Base-by-base conservation (phyloP, 73 alveolate genomes). In the Blepharisma stoltei region DNA sequence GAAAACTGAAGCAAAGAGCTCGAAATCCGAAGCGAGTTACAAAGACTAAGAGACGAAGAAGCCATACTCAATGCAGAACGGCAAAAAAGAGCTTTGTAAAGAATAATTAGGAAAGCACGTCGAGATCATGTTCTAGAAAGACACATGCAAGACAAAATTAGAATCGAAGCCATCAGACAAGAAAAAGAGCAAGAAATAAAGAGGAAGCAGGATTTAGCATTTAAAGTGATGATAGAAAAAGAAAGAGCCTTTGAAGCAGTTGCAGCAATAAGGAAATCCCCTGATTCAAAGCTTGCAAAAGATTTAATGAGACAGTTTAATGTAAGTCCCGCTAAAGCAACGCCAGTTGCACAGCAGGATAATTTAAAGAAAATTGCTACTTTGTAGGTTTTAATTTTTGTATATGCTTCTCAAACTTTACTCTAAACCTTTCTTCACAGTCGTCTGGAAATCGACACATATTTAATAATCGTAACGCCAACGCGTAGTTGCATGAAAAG, bases 141-240 rank as follows among this genome's bases (percentile, higher is more conserved):
- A 25, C 73, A 60, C 46, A 14, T 60, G 73, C 14, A 14, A 8
- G 73, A 60, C 46, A 60, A 60, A 60, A 38, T 14, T n/a, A 60
- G 73, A 25, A 60, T 60, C 5, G 73, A 60, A 38, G 11, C 14
- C 18, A 60, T 20, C 14, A 60, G 23, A 25, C 46, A 60, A 60
- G 73, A 60, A 60, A n/a, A 25, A 20, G 18, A 9, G 11, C 46
- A n/a, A 60, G 73, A 60, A 20, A 60, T 60, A n/a, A 60, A 60
- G 2, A 60, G 23, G 45, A 60, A 60, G 46, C 14, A 14, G 47
- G 48, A 60, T 2, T 14, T 60, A 20, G 14, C 37, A 11, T 14
- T 60, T 25, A 60, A 38, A 60, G 23, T n/a, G 45, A 60, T 60
- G 73, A 60, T 60, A 60, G 73, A 60, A 25, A 60, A 60, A 38